Evolutionary conservation across 305 asterid genomes (phyloP).

Genomic region (Lippia alba): DNA sequence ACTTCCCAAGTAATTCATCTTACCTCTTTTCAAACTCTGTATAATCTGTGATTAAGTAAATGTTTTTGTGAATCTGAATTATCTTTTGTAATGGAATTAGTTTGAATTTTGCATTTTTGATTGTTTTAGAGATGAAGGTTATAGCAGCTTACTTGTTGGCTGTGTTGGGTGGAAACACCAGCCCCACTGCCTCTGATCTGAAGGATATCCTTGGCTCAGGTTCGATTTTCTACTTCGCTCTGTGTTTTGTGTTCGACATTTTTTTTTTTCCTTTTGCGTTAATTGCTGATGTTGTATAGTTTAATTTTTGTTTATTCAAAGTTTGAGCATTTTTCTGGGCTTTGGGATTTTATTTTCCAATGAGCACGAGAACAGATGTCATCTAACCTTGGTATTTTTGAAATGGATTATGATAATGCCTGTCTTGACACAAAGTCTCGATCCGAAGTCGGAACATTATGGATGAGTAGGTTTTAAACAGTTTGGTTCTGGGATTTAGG

Average conservation of each 20-base stretch:
- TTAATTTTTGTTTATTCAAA: neutral
- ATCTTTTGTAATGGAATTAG: neutral
- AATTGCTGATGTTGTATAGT: neutral
- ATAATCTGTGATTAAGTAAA: neutral
- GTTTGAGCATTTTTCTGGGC: too few species aligned
- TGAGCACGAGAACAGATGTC: too few species aligned
- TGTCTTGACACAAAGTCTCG: too few species aligned
- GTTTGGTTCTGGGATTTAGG: too few species aligned
- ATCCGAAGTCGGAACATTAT: too few species aligned
- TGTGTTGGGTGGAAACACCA: constrained; percentile 57
- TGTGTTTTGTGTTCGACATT: neutral
- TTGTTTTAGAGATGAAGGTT: constrained; percentile 55
- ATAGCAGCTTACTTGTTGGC: constrained; percentile 67
- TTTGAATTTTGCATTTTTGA: constrained; percentile 15
- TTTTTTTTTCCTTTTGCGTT: neutral
- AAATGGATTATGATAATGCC: too few species aligned
- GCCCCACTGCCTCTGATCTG: constrained; percentile 52
- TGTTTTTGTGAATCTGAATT: neutral
- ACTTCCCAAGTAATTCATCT: constrained; percentile 23
- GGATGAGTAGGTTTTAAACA: too few species aligned
- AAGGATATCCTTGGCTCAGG: constrained; percentile 56
- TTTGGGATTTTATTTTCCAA: too few species aligned
- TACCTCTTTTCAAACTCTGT: neutral
- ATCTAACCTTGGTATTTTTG: too few species aligned
- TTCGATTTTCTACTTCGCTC: constrained; percentile 7